Conservation (phyloP, 305 asterid species). For the Solanum hybrid region DNA sequence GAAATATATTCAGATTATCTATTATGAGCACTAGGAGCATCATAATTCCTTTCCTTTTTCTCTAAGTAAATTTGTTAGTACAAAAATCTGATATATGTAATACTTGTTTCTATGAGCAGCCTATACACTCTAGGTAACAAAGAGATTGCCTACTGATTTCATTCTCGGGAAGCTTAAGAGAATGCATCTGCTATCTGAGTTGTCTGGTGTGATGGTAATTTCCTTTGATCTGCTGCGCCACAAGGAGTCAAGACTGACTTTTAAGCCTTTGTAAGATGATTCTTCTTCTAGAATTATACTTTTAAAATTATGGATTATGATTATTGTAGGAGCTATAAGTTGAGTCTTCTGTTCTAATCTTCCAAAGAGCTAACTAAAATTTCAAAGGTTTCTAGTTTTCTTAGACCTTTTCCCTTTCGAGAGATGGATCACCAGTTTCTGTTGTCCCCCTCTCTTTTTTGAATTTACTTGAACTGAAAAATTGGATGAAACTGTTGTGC, state of each 20-base stretch:
- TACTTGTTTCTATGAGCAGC: background rate
- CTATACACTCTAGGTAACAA: background rate
- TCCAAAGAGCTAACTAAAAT: background rate
- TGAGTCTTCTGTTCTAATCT: background rate
- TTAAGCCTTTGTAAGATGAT: background rate
- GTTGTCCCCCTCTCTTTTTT: background rate
- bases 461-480: background rate
- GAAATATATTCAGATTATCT: background rate
- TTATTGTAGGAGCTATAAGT: background rate
- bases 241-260: conserved; percentile 3
- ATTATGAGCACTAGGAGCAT: background rate
- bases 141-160: background rate
- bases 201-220: background rate
- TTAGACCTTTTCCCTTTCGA: background rate
- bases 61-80: background rate
- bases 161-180: background rate
- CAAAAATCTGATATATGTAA: background rate
- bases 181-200: background rate
- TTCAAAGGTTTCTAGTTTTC: background rate
- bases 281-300: background rate
- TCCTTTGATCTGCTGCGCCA: background rate
- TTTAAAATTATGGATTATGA: background rate
- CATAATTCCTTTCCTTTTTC: background rate
- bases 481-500: background rate
- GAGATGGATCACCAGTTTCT: background rate